Evolutionary conservation across 78 protist genomes (phyloP).

Genomic region (Isochrysis galbana): DNA sequence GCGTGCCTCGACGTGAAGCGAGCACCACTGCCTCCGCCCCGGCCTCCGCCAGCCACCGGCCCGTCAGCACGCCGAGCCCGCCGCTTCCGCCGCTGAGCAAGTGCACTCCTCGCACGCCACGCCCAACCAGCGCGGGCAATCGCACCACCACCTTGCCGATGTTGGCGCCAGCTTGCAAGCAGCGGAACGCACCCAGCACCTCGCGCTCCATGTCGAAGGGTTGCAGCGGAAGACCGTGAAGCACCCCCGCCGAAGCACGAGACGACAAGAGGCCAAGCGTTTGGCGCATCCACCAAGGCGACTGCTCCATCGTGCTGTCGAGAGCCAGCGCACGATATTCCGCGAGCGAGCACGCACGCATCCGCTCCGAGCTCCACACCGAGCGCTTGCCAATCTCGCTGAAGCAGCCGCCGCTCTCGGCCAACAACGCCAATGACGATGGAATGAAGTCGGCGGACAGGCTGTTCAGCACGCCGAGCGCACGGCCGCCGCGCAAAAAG

Average conservation of each 20-base stretch:
- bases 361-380: slow-evolving; percentile 2
- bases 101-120: background rate
- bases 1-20: background rate
- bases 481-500: background rate
- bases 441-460: slow-evolving; percentile 16
- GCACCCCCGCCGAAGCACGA: background rate
- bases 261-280: background rate
- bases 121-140: background rate
- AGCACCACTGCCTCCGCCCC: background rate
- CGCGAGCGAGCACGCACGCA: background rate
- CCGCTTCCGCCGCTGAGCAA: background rate
- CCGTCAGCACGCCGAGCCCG: background rate
- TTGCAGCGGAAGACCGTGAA: background rate
- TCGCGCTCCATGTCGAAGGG: background rate
- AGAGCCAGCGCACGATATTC: background rate
- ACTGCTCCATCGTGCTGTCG: background rate
- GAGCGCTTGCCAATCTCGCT: slow-evolving; percentile 41
- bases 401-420: slow-evolving; percentile 17
- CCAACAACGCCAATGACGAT: background rate
- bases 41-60: background rate
- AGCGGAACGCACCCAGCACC: background rate
- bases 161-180: background rate
- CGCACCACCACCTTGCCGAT: slow-evolving; percentile 20
- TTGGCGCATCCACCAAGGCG: background rate
- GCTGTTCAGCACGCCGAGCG: slow-evolving; percentile 10